phyloP scores from a whole-genome alignment of 2,329 filamentous ascomycete species.

The Colletotrichum chlorophyti region DNA sequence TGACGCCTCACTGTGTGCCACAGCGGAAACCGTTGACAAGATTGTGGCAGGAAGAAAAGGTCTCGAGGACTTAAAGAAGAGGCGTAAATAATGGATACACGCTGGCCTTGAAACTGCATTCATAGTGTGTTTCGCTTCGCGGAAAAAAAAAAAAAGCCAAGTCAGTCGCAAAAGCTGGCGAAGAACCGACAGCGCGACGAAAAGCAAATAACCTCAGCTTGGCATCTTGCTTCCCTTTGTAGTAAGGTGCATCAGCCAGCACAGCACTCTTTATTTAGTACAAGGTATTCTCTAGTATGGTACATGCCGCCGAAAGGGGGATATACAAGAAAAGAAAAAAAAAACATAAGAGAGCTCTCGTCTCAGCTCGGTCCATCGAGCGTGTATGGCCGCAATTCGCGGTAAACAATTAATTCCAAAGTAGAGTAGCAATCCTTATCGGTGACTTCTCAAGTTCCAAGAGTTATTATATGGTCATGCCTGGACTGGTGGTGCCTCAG shows the following conservation, averaged over 20 bases:
- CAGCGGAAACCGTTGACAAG: constrained; percentile 60
- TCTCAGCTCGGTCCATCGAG: background rate
- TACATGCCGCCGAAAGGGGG: constrained; percentile 18
- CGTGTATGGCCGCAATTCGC: constrained; percentile 2
- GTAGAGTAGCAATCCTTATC: background rate
- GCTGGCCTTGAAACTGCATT: too few species aligned
- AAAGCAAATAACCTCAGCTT: too few species aligned
- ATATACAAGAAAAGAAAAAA: constrained; percentile 12
- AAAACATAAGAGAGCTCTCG: constrained; percentile 17
- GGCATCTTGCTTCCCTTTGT: too few species aligned
- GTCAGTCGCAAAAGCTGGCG: too few species aligned
- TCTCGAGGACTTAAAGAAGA: constrained; percentile 35
- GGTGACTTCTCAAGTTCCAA: background rate
- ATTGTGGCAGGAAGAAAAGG: constrained; percentile 54
- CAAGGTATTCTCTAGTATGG: constrained; percentile 29
- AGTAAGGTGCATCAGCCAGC: constrained; percentile 4
- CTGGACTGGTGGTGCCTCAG: background rate
- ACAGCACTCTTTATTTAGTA: constrained; percentile 23
- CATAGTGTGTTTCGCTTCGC: too few species aligned
- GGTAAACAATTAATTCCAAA: constrained; percentile 1
- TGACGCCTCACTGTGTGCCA: constrained; percentile 80
- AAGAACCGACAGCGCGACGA: too few species aligned
- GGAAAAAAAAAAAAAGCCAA: too few species aligned
- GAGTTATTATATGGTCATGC: background rate
- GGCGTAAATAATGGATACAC: background rate